A percentile compares a stretch with the other conserved stretches of the same genome.
These are phyloP conservation scores for Athelia sp. DNA, from an alignment of 1,284 basidiomycete species.

Conservation along the genomic window DNA sequence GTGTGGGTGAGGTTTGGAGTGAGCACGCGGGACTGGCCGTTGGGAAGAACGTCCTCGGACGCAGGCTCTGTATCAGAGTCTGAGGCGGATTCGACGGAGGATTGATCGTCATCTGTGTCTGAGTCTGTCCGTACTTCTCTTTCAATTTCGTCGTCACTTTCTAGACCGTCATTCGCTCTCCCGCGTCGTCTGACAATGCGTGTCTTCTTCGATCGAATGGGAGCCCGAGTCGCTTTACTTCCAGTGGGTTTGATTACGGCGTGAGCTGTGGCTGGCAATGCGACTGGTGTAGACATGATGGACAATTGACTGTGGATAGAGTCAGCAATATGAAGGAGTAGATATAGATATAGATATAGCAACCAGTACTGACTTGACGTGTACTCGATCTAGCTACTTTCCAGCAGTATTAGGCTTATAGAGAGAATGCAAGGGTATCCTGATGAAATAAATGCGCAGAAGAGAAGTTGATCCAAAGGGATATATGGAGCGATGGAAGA, in stretches of 20 bases:
- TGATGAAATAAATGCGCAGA: conserved; percentile 1
- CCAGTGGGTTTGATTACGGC: conserved; percentile 4
- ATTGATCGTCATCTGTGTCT: conserved; percentile 43
- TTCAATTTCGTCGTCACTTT: conserved; percentile 72
- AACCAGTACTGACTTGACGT: not conserved
- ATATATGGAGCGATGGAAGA: conserved; percentile 1
- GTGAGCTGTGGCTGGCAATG: conserved; percentile 27
- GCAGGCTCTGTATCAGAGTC: conserved; percentile 65
- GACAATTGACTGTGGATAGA: conserved; percentile 8
- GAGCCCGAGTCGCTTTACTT: conserved; percentile 11
- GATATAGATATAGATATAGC: not conserved
- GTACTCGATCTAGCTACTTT: not conserved
- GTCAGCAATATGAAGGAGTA: not conserved
- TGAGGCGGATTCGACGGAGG: conserved; percentile 53
- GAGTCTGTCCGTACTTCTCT: conserved; percentile 65
- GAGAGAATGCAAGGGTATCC: not conserved
- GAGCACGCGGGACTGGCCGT: conserved; percentile 45
- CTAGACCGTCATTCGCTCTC: conserved; percentile 47
- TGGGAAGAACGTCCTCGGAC: conserved; percentile 51
- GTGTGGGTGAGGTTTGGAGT: conserved; percentile 64
- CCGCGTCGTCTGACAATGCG: conserved; percentile 44
- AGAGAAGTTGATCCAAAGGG: not conserved
- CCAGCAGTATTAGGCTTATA: not conserved
- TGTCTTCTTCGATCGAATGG: conserved; percentile 41
- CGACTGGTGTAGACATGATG: conserved; percentile 39